Percentiles rank a stretch among this genome's conserved stretches.
These are phyloP conservation scores for Rhododendron kiyosumense DNA, from an alignment of 148 eudicot species.

Conservation along the genomic window DNA sequence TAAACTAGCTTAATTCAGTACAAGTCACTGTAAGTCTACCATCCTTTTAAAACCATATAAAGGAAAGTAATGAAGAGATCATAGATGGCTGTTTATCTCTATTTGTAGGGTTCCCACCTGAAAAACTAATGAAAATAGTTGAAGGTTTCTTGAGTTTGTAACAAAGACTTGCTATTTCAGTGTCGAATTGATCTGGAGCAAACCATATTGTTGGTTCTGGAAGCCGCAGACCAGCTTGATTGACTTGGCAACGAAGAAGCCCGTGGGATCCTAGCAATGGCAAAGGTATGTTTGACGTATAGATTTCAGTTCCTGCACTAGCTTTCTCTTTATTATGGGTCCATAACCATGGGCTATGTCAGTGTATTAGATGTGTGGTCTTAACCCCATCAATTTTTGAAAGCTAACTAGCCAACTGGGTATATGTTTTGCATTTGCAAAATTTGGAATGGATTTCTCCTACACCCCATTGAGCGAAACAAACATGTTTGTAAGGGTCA, in stretches of 20 bases:
- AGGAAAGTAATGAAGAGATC: background rate
- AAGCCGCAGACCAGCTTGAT: slow-evolving; percentile 96
- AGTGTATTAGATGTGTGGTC: background rate
- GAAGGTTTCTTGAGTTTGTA: background rate
- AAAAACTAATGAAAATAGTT: background rate
- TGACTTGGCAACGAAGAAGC: slow-evolving; percentile 87
- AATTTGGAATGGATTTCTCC: background rate
- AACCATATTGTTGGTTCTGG: slow-evolving; percentile 78
- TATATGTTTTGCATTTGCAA: background rate
- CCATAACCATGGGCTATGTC: background rate
- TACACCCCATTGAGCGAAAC: background rate
- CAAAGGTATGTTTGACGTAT: slow-evolving; percentile 55
- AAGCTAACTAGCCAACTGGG: background rate
- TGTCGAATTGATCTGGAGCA: slow-evolving; percentile 85
- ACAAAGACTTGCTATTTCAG: slow-evolving; percentile 28
- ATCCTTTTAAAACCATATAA: background rate
- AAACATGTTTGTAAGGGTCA: background rate
- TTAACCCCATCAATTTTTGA: background rate
- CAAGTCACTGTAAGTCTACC: background rate
- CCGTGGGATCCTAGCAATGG: slow-evolving; percentile 90
- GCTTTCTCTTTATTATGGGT: background rate
- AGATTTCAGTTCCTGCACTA: background rate
- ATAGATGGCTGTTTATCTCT: background rate
- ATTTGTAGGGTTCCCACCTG: background rate
- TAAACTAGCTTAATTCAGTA: background rate